phyloP scores from a whole-genome alignment of 805 yeast species.

The Saccharomycopsis fermentans region DNA sequence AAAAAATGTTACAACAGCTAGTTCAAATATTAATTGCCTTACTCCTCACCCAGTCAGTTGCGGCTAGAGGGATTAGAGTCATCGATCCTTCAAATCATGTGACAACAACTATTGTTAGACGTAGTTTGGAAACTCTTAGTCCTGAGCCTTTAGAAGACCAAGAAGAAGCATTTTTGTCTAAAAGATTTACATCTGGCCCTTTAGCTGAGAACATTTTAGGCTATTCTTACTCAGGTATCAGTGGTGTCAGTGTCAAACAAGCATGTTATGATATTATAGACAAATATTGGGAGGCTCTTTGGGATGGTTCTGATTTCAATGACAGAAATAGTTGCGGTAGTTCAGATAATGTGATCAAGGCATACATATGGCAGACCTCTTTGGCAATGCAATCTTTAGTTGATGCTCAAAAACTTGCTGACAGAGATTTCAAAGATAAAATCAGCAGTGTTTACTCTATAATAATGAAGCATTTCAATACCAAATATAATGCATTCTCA shows the following conservation, averaged over 20 bases:
- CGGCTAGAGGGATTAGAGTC: not conserved
- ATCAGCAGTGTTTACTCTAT: slow-evolving; percentile 47
- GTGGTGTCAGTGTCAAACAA: not conserved
- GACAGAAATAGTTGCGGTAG: not conserved
- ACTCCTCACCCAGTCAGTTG: not conserved
- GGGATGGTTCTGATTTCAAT: not conserved
- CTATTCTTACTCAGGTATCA: not conserved
- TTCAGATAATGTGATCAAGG: not conserved
- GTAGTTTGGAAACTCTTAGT: not conserved
- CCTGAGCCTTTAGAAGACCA: not conserved
- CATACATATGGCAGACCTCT: slow-evolving; percentile 49
- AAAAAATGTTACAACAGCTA: not conserved
- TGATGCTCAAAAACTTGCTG: slow-evolving; percentile 39
- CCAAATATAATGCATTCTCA: slow-evolving; percentile 44
- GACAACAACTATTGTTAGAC: not conserved
- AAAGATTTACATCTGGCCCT: slow-evolving; percentile 1
- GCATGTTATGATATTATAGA: slow-evolving; percentile 7
- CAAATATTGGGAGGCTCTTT: slow-evolving; percentile 7
- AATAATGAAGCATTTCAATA: slow-evolving; percentile 35
- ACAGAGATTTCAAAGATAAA: slow-evolving; percentile 34
- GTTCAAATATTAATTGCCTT: not conserved
- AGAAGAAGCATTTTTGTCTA: not conserved
- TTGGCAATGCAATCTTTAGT: slow-evolving; percentile 58
- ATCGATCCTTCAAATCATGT: not conserved
- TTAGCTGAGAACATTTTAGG: not conserved